These are phyloP conservation scores for Ustilago loliicola DNA, from an alignment of 1,284 basidiomycete genomes.

Conservation along the genomic window DNA sequence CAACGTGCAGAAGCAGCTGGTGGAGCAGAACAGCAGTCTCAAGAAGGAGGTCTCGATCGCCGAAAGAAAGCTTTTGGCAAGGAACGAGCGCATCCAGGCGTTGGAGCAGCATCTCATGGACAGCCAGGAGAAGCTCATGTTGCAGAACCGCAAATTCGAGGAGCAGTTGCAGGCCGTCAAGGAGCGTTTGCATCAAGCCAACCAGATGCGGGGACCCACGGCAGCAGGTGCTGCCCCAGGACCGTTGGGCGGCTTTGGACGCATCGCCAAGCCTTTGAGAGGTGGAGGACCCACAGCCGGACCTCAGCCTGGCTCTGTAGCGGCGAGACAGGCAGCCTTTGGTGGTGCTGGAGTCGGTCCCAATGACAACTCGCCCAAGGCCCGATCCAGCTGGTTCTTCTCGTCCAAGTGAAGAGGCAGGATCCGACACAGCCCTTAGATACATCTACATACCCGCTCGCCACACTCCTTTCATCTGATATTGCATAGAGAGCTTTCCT, in stretches of 20 bases:
- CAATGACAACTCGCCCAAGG: constrained; percentile 59
- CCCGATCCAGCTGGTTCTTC: constrained; percentile 62
- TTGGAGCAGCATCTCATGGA: constrained; percentile 92
- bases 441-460: constrained; percentile 22
- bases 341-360: constrained; percentile 20
- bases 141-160: constrained; percentile 96
- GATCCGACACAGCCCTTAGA: constrained; percentile 4
- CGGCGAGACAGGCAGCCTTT: constrained; percentile 43
- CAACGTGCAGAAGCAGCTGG: constrained; percentile 97
- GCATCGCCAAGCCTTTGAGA: constrained; percentile 95
- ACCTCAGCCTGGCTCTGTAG: constrained; percentile 45
- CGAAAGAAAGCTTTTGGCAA: constrained; percentile 92
- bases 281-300: constrained; percentile 76
- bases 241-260: constrained; percentile 82
- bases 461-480: constrained; percentile 8
- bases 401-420: constrained; percentile 48
- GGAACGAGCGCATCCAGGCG: constrained; percentile 88
- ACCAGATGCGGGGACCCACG: constrained; percentile 76
- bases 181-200: constrained; percentile 89
- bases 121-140: constrained; percentile 87
- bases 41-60: constrained; percentile 98
- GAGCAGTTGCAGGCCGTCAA: constrained; percentile 90
- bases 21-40: constrained; percentile 96
- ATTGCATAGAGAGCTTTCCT: constrained; percentile 14
- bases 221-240: constrained; percentile 69